Conservation (phyloP, 352 stramenopile species). For the Phytophthora cryptogea region DNA sequence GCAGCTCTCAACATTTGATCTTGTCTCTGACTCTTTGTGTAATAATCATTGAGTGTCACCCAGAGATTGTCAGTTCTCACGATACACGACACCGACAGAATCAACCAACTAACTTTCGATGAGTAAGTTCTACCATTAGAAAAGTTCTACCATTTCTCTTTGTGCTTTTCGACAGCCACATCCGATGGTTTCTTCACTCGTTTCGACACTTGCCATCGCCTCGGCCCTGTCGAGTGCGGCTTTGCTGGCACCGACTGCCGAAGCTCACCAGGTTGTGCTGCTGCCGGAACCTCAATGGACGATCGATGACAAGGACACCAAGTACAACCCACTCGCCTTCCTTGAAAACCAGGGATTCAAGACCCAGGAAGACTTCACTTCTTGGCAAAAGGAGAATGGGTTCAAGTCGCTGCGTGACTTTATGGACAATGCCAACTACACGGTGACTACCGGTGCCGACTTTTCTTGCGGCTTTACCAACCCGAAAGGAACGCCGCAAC, state of each 20-base stretch:
- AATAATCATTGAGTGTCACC: too few relatives aligned
- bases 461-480: too few relatives aligned
- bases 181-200: slow-evolving; percentile 19
- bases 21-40: neutral
- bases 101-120: neutral
- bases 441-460: too few relatives aligned
- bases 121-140: slow-evolving; percentile 1
- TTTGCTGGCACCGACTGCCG: slow-evolving; percentile 16
- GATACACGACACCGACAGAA: neutral
- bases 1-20: neutral
- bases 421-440: too few relatives aligned
- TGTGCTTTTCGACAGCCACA: slow-evolving; percentile 19
- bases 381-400: slow-evolving; percentile 36
- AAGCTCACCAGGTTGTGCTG: slow-evolving; percentile 45
- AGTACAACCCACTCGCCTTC: slow-evolving; percentile 51
- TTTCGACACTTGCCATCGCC: slow-evolving; percentile 22
- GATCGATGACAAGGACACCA: slow-evolving; percentile 29
- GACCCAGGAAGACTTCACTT: slow-evolving; percentile 41
- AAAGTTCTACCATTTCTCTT: slow-evolving; percentile 9
- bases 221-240: slow-evolving; percentile 27
- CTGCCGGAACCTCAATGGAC: slow-evolving; percentile 36
- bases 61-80: too few relatives aligned
- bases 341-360: slow-evolving; percentile 50
- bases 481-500: slow-evolving; percentile 16
- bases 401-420: slow-evolving; percentile 29